A percentile compares a stretch with the other conserved stretches of the same genome.
phyloP scores from a whole-genome alignment of 495 filamentous ascomycete species.

The Jackrogersella multiformis region DNA sequence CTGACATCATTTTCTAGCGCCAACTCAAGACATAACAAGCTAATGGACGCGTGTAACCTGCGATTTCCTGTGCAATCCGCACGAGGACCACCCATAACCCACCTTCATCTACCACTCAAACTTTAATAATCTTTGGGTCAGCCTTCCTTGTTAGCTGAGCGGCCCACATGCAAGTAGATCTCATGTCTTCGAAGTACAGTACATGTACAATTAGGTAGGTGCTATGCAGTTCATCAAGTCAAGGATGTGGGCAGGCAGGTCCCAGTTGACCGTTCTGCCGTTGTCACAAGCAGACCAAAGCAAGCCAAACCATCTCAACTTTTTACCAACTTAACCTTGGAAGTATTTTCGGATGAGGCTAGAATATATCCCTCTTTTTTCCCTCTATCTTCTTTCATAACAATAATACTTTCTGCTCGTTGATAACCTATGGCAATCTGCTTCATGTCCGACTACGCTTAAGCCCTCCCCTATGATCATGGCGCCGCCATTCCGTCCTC shows the following conservation, averaged over 20 bases:
- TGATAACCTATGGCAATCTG: not conserved
- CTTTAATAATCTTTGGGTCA: slow-evolving; percentile 14
- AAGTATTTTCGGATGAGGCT: slow-evolving; percentile 4
- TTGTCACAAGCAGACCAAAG: slow-evolving; percentile 7
- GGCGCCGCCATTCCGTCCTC: slow-evolving; percentile 32
- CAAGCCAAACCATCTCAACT: slow-evolving; percentile 12
- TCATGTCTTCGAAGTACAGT: slow-evolving; percentile 19
- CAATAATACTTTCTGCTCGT: slow-evolving; percentile 1
- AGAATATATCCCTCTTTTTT: slow-evolving; percentile 7
- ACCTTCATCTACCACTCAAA: slow-evolving; percentile 13
- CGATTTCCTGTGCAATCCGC: slow-evolving; percentile 23
- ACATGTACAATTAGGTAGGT: not conserved
- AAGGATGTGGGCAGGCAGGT: slow-evolving; percentile 1
- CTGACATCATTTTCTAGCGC: slow-evolving; percentile 36
- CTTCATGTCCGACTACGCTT: slow-evolving; percentile 21
- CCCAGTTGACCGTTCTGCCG: not conserved
- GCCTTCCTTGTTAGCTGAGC: slow-evolving; percentile 8
- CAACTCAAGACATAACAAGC: slow-evolving; percentile 18
- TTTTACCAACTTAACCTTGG: not conserved
- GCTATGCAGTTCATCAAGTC: slow-evolving; percentile 4
- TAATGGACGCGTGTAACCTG: slow-evolving; percentile 15
- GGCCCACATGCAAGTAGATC: slow-evolving; percentile 32
- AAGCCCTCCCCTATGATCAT: slow-evolving; percentile 16
- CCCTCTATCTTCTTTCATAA: not conserved
- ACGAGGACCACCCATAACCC: slow-evolving; percentile 4